phyloP scores from a whole-genome alignment of 2,329 filamentous ascomycete species.

The Microsporum canis region DNA sequence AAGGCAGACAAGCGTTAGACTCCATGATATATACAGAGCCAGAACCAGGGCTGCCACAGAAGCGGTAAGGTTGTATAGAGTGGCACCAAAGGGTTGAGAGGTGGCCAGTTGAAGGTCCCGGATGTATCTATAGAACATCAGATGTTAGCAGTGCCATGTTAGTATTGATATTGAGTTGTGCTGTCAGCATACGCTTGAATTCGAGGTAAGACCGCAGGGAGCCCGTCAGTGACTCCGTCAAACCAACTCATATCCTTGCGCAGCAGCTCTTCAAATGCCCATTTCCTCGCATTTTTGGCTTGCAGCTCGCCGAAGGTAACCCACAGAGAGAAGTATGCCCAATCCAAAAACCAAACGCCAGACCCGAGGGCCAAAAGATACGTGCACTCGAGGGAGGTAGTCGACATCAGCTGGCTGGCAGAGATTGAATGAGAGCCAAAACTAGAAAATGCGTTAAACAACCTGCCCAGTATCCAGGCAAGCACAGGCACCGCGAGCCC shows the following conservation, averaged over 20 bases:
- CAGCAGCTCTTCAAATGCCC: constrained; percentile 58
- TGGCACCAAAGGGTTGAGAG: constrained; percentile 65
- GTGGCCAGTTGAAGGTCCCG: constrained; percentile 70
- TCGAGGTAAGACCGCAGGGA: constrained; percentile 57
- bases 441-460: constrained; percentile 60
- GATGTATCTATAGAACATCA: constrained; percentile 51
- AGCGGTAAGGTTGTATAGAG: constrained; percentile 54
- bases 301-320: constrained; percentile 71
- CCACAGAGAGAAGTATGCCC: constrained; percentile 58
- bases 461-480: constrained; percentile 58
- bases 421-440: constrained; percentile 49
- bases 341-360: constrained; percentile 56
- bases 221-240: constrained; percentile 59
- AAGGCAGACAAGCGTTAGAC: constrained; percentile 67
- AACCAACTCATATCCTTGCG: constrained; percentile 71
- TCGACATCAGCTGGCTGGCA: constrained; percentile 41
- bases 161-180: background rate
- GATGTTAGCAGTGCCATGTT: background rate
- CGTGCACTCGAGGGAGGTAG: constrained; percentile 50
- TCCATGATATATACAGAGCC: constrained; percentile 72
- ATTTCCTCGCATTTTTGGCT: constrained; percentile 52
- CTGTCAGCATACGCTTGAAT: constrained; percentile 55
- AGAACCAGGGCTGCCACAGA: constrained; percentile 55
- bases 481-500: constrained; percentile 55
- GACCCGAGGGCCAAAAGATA: constrained; percentile 53